Conservation (phyloP, 257 asterid species). For the Forsythia viridissima region DNA sequence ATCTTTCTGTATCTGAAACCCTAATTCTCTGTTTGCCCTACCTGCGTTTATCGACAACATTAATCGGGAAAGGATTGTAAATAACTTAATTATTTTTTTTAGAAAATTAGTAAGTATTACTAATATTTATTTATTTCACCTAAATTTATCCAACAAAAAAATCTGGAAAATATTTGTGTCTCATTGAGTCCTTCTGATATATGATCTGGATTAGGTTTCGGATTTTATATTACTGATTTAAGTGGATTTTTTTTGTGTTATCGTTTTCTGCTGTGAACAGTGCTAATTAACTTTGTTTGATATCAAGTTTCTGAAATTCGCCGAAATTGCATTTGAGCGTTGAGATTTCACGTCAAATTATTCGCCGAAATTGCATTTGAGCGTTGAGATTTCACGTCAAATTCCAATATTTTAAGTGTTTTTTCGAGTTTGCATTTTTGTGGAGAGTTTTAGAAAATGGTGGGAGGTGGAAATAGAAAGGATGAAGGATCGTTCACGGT, state of each 20-base stretch:
- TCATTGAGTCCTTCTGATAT: not conserved
- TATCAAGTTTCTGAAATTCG: not conserved
- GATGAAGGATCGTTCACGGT: slow-evolving; percentile 61
- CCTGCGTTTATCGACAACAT: too few relatives aligned
- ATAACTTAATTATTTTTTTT: too few relatives aligned
- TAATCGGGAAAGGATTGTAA: not conserved
- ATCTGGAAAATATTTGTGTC: not conserved
- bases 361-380: slow-evolving; percentile 16
- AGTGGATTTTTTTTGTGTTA: not conserved
- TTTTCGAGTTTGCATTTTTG: slow-evolving; percentile 14
- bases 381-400: slow-evolving; percentile 13
- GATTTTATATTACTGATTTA: not conserved
- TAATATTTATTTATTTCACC: not conserved
- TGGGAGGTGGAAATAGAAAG: slow-evolving; percentile 55
- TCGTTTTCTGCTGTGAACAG: not conserved
- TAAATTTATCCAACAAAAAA: too few relatives aligned
- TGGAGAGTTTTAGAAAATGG: slow-evolving; percentile 41
- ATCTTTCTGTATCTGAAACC: too few relatives aligned
- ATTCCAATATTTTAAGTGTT: not conserved
- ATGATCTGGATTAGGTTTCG: slow-evolving; percentile 4
- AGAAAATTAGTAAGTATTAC: not conserved
- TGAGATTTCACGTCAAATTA: slow-evolving; percentile 5
- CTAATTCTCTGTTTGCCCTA: too few relatives aligned
- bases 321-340: slow-evolving; percentile 21
- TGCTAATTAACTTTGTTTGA: not conserved